Conservation (phyloP, 2,329 filamentous ascomycete species). For the Fusarium camptoceras region DNA sequence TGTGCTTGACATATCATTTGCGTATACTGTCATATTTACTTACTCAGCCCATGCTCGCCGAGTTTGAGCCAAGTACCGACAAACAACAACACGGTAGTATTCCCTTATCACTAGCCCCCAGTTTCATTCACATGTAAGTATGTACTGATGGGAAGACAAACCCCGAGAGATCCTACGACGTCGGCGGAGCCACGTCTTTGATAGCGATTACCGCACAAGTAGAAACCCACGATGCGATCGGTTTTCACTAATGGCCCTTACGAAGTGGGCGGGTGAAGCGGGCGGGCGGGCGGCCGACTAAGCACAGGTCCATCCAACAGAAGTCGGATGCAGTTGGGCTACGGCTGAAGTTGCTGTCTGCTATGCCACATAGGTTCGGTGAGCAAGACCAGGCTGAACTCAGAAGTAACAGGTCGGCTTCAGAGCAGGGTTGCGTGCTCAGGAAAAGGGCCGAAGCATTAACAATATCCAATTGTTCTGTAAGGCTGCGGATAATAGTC, state of each 20-base stretch:
- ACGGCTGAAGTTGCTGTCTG: constrained; percentile 15
- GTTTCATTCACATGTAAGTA: background rate
- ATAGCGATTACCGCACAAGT: constrained; percentile 14
- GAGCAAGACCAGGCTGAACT: constrained; percentile 16
- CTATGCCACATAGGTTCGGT: constrained; percentile 10
- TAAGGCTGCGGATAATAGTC: constrained; percentile 26
- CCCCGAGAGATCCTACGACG: background rate
- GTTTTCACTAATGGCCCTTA: constrained; percentile 10
- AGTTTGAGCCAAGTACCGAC: constrained; percentile 2
- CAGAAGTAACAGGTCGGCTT: background rate
- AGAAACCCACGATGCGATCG: background rate
- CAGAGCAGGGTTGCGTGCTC: constrained; percentile 13
- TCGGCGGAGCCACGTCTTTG: constrained; percentile 11
- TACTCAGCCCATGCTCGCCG: background rate
- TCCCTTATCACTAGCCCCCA: constrained; percentile 1
- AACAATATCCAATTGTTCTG: constrained; percentile 1
- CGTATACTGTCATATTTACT: background rate
- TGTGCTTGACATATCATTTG: constrained; percentile 6
- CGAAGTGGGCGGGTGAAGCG: constrained; percentile 29
- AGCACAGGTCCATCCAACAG: too few species aligned
- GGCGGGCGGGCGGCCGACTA: constrained; percentile 43
- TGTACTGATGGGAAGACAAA: background rate
- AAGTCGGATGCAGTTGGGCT: constrained; percentile 38
- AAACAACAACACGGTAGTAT: constrained; percentile 8
- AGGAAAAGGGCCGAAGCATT: constrained; percentile 31